phyloP scores from a whole-genome alignment of 2,329 filamentous ascomycete genomes.

The Monosporascus sp. region DNA sequence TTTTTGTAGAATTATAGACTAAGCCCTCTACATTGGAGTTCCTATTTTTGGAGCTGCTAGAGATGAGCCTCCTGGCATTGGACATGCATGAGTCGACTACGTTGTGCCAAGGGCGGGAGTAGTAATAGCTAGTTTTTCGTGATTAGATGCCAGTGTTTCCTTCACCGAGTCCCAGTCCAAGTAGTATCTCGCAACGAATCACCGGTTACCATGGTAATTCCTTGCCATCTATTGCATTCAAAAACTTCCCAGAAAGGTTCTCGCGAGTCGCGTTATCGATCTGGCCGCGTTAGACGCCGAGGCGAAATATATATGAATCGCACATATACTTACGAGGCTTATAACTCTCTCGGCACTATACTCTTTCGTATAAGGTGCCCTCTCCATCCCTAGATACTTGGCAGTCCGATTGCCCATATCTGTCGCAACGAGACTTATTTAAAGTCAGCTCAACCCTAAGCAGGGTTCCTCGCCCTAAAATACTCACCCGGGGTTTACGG shows the following conservation, averaged over 20 bases:
- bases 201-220: conserved; percentile 5
- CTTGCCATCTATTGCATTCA: conserved; percentile 2
- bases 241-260: conserved; percentile 3
- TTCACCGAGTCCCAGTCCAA: too few species aligned
- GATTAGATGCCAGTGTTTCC: too few species aligned
- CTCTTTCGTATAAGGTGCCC: conserved; percentile 4
- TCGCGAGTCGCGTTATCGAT: conserved; percentile 4
- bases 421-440: conserved; percentile 1
- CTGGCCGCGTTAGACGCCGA: conserved; percentile 1
- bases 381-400: conserved; percentile 4
- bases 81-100: too few species aligned
- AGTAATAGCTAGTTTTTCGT: too few species aligned
- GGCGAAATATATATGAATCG: too few species aligned
- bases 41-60: too few species aligned
- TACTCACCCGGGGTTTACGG: conserved; percentile 3
- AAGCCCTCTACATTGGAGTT: too few species aligned
- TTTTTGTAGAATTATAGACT: too few species aligned
- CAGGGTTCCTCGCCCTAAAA: not conserved
- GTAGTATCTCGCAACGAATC: not conserved
- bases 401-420: conserved; percentile 5
- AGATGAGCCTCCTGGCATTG: too few species aligned
- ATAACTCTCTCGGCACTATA: conserved; percentile 5
- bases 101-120: too few species aligned
- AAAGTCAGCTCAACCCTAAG: not conserved
- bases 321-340: conserved; percentile 2